A percentile compares a stretch with the other conserved stretches of the same genome.
Evolutionary conservation across 116 monocot species (phyloP).

Genomic region (Trichopus zeylanicus): DNA sequence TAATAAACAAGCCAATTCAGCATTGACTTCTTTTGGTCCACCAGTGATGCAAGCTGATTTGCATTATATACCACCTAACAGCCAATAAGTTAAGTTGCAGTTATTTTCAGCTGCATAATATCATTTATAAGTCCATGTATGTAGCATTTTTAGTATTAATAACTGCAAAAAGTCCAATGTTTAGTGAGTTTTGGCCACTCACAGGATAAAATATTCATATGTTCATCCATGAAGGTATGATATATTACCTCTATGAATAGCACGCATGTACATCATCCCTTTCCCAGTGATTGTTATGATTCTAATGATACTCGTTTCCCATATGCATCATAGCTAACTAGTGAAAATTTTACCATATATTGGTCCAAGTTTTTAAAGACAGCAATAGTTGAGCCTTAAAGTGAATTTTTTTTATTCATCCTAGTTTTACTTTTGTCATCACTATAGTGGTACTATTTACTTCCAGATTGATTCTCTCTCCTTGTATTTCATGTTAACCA

Average conservation of each 20-base stretch:
- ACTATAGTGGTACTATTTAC: no score
- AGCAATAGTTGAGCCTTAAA: no score
- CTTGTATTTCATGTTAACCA: no score
- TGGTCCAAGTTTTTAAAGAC: neutral
- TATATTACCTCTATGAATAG: neutral
- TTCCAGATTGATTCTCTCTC: no score
- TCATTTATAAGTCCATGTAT: neutral
- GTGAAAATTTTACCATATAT: neutral
- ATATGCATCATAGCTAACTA: neutral
- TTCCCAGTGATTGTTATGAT: neutral
- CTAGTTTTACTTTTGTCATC: no score
- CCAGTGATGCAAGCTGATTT: constrained; percentile 57
- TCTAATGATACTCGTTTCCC: neutral
- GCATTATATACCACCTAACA: constrained; percentile 82
- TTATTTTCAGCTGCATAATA: no score
- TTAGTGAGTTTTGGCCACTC: neutral
- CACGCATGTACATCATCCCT: neutral
- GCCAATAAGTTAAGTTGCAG: neutral
- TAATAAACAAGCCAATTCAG: constrained; percentile 90
- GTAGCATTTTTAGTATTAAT: neutral
- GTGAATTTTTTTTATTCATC: no score
- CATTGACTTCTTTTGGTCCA: constrained; percentile 59
- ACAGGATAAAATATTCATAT: neutral
- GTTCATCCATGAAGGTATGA: neutral
- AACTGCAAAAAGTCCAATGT: neutral